Conservation (phyloP, 164 flowering plant genomes). For the Warburgia ugandensis region DNA sequence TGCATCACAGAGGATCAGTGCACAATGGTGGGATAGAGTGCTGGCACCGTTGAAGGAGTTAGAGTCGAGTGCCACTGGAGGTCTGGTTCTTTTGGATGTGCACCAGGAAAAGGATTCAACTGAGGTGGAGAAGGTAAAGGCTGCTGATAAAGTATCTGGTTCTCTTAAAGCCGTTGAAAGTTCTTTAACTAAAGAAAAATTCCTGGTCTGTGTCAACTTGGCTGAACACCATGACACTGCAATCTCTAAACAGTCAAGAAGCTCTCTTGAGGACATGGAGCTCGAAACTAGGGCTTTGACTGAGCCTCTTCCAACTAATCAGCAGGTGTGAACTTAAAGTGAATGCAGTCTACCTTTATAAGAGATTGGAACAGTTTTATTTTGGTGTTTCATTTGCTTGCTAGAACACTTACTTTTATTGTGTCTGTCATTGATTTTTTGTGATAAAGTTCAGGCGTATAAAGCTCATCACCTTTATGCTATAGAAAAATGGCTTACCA, state of each 20-base stretch:
- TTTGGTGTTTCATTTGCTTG: too few species aligned
- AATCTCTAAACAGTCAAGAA: constrained; percentile 30
- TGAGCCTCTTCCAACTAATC: constrained; percentile 97
- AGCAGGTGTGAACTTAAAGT: constrained; percentile 45
- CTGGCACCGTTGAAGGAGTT: constrained; percentile 66
- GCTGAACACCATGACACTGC: constrained; percentile 4
- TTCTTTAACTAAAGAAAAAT: constrained; percentile 6
- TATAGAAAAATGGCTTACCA: constrained; percentile 89
- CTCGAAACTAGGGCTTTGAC: constrained; percentile 84
- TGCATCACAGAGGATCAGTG: constrained; percentile 52
- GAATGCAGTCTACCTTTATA: neutral
- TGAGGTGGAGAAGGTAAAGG: constrained; percentile 15
- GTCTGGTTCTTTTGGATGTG: constrained; percentile 22
- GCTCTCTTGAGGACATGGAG: constrained; percentile 84
- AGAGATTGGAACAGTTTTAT: neutral
- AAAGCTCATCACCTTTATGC: constrained; percentile 73
- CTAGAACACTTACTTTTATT: too few species aligned
- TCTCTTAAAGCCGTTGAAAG: constrained; percentile 1
- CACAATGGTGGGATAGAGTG: constrained; percentile 83
- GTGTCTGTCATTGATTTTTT: neutral
- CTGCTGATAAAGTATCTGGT: constrained; percentile 4
- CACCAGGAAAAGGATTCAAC: constrained; percentile 9
- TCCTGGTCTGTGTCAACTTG: constrained; percentile 5
- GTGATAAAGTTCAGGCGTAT: constrained; percentile 61
- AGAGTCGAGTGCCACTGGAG: constrained; percentile 60